Evolutionary conservation across 2,329 filamentous ascomycete genomes (phyloP).

Genomic region (Colletotrichum musicola): DNA sequence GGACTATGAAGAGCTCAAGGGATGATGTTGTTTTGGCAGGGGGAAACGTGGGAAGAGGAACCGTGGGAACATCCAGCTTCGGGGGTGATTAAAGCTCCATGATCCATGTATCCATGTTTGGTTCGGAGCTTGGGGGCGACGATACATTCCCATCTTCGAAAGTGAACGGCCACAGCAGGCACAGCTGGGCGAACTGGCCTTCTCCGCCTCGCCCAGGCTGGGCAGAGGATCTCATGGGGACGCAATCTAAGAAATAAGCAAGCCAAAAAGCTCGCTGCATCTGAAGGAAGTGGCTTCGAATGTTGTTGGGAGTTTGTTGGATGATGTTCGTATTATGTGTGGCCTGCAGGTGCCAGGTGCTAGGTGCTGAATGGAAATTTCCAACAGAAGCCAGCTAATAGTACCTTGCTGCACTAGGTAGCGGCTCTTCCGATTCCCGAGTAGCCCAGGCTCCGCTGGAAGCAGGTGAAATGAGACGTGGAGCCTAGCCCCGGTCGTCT

Average conservation of each 20-base stretch:
- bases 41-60: conserved; percentile 2
- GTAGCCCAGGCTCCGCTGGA: conserved; percentile 20
- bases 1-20: conserved; percentile 16
- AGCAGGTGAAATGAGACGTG: conserved; percentile 33
- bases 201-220: conserved; percentile 19
- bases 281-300: conserved; percentile 12
- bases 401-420: not conserved
- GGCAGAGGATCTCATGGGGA: conserved; percentile 26
- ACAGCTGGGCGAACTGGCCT: not conserved
- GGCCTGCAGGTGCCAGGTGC: not conserved
- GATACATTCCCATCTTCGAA: not conserved
- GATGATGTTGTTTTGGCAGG: conserved; percentile 11
- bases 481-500: conserved; percentile 18
- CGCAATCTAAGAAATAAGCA: conserved; percentile 22
- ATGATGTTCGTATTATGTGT: not conserved
- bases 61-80: conserved; percentile 1
- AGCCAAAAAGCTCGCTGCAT: not conserved
- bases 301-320: not conserved
- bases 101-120: conserved; percentile 1
- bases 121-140: not conserved
- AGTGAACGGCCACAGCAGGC: not conserved
- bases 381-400: conserved; percentile 9
- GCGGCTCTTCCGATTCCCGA: too few relatives aligned
- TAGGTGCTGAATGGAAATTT: not conserved
- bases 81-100: conserved; percentile 19